A percentile compares a stretch with the other conserved stretches of the same genome.
phyloP scores from a whole-genome alignment of 192 early-diverging fungal species.

The Rhizophagus clarus region DNA sequence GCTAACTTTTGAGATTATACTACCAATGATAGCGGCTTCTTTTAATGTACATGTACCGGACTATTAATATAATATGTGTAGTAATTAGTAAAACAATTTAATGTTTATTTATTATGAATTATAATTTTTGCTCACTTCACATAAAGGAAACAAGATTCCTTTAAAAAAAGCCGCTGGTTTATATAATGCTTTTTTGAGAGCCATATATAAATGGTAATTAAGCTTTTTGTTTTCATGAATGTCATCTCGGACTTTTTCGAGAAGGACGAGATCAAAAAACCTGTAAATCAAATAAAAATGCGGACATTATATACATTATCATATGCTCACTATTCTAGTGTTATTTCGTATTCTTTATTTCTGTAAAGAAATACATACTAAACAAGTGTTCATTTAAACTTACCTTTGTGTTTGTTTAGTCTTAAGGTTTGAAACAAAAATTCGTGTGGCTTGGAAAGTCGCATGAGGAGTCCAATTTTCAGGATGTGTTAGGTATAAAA shows the following conservation, averaged over 20 bases:
- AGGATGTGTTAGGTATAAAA: conserved; percentile 89
- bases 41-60: conserved; percentile 88
- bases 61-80: background rate
- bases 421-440: conserved; percentile 98
- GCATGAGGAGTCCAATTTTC: conserved; percentile 97
- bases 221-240: conserved; percentile 97
- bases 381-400: background rate
- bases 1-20: conserved; percentile 88
- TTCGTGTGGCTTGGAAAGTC: conserved; percentile 90
- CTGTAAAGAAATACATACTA: too few species aligned
- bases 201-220: conserved; percentile 96
- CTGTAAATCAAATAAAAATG: conserved; percentile 31
- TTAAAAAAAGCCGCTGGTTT: conserved; percentile 98
- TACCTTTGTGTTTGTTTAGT: conserved; percentile 85
- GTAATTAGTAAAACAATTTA: background rate
- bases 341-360: too few species aligned
- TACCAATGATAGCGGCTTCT: conserved; percentile 95
- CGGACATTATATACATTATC: too few species aligned
- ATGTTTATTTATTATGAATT: background rate
- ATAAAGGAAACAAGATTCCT: conserved; percentile 94
- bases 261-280: conserved; percentile 84
- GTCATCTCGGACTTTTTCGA: conserved; percentile 93
- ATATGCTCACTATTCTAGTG: too few species aligned
- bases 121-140: conserved; percentile 53
- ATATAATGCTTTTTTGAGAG: conserved; percentile 95